A percentile compares a stretch with the other conserved stretches of the same genome.
phyloP scores from a whole-genome alignment of 192 early-diverging fungal species.

The Podila verticillata region DNA sequence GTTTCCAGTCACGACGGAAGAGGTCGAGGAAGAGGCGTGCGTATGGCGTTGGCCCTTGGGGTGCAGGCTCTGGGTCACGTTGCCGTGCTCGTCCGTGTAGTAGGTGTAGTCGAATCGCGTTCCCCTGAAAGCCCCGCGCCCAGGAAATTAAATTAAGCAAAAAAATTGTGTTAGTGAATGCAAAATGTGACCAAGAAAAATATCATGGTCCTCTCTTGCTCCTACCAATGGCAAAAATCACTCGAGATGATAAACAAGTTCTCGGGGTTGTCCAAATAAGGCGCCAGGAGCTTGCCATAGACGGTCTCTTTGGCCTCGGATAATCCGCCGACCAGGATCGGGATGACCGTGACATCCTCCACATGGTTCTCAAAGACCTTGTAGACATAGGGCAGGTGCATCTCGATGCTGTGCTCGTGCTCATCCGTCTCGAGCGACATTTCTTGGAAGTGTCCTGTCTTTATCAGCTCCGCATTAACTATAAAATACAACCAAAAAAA shows the following conservation, averaged over 20 bases:
- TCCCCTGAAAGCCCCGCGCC: conserved; percentile 59
- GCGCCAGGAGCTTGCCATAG: conserved; percentile 79
- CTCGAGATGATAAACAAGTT: conserved; percentile 95
- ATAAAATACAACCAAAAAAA: neutral
- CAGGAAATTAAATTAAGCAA: neutral
- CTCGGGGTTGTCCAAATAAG: conserved; percentile 73
- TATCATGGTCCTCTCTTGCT: neutral
- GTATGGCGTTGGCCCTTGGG: conserved; percentile 5
- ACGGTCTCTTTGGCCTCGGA: conserved; percentile 63
- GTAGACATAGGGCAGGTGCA: conserved; percentile 94
- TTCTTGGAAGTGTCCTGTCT: conserved; percentile 69
- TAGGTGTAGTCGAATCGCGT: conserved; percentile 85
- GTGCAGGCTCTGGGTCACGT: conserved; percentile 13
- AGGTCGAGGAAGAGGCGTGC: conserved; percentile 44
- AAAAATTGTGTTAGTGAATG: neutral
- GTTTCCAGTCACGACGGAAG: neutral
- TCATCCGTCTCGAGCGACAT: conserved; percentile 83
- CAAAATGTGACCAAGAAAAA: neutral
- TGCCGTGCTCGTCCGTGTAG: conserved; percentile 52
- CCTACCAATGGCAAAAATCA: conserved; percentile 96
- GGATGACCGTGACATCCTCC: conserved; percentile 77
- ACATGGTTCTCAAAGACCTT: conserved; percentile 78
- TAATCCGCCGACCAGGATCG: conserved; percentile 88
- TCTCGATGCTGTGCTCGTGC: conserved; percentile 96
- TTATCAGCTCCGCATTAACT: conserved; percentile 73